Evolutionary conservation across 2,329 filamentous ascomycete genomes (phyloP), one percentile per base, ranked within the genome.

Genomic region (Pseudopyrenochaeta lycopersici): DNA sequence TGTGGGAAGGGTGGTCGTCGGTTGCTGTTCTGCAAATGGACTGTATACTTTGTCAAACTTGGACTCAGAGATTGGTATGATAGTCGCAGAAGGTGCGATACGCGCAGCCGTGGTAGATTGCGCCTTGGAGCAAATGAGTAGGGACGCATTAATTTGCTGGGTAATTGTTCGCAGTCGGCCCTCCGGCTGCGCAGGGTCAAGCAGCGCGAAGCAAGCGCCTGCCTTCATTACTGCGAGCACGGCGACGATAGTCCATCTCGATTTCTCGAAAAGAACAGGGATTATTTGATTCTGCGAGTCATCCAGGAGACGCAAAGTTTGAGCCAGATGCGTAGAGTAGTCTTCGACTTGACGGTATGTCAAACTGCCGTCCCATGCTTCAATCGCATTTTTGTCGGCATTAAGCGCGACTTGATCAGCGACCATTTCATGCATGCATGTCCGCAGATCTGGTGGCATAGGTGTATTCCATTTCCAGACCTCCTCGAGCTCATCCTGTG

Each of bases 401-500:
- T 70, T 56, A 10, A 62, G 54, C 35, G 56, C 55, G 12, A 75
- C 74, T 63, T 71, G 77, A 46, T 80, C 67, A 4, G 76, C 65
- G 14, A 84, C 67, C 49, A 81, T 73, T 1, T 81, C 78, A 54
- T 83, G 80, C 73, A 81, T 81, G 62, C 80, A 82, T 33, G 74
- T 76, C 31, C 75, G 67, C 47, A 78, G 71, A 1, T 74, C 72
- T 2, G 78, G 76, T 17, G 80, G 80, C 2, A 83, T 55, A 2
- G 71, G 54, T 23, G 78, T 67, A 40, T 82, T 83, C 78, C 80
- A 82, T 3, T 65, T 64, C 81, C 82, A 83, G 38, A 83, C 75
- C 18, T 78, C 68, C 14, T 76, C 62, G 3, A 81, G 61, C 49
- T 83, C 81, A n/a, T 67, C 68, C 70, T 61, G 48, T 6, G 52